Evolutionary conservation across 2,329 filamentous ascomycete species (phyloP).

Genomic region (Ophiosphaerella korrae): DNA sequence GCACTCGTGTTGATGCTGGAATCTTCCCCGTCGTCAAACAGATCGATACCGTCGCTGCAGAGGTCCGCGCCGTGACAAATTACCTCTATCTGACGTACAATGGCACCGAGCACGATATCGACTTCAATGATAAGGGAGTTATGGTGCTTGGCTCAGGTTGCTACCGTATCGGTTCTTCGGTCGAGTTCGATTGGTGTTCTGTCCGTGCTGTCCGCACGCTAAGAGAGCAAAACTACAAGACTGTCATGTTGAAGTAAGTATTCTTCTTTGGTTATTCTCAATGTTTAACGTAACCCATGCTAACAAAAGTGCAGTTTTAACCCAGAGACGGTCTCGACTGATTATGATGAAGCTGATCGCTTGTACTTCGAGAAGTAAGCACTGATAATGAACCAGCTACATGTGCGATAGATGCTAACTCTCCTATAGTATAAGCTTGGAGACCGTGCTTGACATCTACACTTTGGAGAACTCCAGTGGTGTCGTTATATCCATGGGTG

Average conservation of each 20-base stretch:
- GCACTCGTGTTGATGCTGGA: slow-evolving; percentile 80
- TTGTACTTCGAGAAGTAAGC: slow-evolving; percentile 93
- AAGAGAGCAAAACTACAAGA: slow-evolving; percentile 83
- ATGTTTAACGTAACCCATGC: slow-evolving; percentile 68
- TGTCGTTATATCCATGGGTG: slow-evolving; percentile 93
- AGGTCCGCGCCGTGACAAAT: slow-evolving; percentile 93
- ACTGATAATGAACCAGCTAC: not conserved
- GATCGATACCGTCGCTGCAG: slow-evolving; percentile 96
- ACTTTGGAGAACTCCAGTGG: slow-evolving; percentile 81
- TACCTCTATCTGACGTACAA: slow-evolving; percentile 98
- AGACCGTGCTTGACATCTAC: slow-evolving; percentile 93
- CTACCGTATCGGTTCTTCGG: slow-evolving; percentile 95
- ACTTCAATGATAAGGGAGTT: slow-evolving; percentile 85
- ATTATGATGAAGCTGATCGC: slow-evolving; percentile 92
- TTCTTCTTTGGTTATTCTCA: not conserved
- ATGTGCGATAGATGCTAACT: not conserved
- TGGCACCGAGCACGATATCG: slow-evolving; percentile 80
- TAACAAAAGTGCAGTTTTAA: too few species aligned
- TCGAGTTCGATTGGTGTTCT: slow-evolving; percentile 99
- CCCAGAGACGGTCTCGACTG: slow-evolving; percentile 50
- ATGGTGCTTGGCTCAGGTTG: slow-evolving; percentile 97
- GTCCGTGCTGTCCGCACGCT: slow-evolving; percentile 92
- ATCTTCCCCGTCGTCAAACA: slow-evolving; percentile 94
- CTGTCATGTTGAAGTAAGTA: slow-evolving; percentile 81
- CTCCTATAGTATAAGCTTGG: slow-evolving; percentile 61